Conservation (phyloP, 2,329 filamentous ascomycete genomes). For the Bertia moriformis region DNA sequence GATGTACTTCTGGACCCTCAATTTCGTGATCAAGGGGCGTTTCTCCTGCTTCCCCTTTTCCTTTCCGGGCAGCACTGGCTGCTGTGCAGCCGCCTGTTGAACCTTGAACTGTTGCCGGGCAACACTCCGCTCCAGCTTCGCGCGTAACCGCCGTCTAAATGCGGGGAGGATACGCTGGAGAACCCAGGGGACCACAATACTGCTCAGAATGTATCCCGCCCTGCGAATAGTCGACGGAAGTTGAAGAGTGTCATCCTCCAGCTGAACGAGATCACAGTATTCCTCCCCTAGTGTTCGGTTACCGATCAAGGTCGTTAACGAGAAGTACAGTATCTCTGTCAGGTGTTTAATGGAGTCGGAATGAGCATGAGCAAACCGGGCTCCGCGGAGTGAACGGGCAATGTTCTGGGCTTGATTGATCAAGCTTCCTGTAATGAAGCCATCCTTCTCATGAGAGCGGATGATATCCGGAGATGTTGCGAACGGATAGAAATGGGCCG, state of each 20-base stretch:
- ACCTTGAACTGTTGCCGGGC: neutral
- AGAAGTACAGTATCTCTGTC: neutral
- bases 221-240: neutral
- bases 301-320: neutral
- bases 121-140: neutral
- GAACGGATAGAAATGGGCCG: slow-evolving; percentile 1
- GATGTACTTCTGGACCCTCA: neutral
- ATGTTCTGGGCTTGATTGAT: neutral
- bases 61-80: neutral
- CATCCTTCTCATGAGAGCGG: slow-evolving; percentile 1
- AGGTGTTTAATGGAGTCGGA: neutral
- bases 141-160: neutral
- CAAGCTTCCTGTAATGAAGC: neutral
- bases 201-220: neutral
- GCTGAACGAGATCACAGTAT: slow-evolving; percentile 1
- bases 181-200: neutral
- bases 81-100: neutral
- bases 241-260: neutral
- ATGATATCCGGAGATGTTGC: slow-evolving; percentile 1
- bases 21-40: neutral
- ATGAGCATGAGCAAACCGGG: neutral
- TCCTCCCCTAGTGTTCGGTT: neutral
- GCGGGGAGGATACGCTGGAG: neutral
- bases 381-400: neutral
- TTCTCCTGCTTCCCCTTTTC: neutral